These are phyloP conservation scores for Wickerhamomyces sydowiorum DNA, from an alignment of 805 yeast genomes.

Conservation along the genomic window DNA sequence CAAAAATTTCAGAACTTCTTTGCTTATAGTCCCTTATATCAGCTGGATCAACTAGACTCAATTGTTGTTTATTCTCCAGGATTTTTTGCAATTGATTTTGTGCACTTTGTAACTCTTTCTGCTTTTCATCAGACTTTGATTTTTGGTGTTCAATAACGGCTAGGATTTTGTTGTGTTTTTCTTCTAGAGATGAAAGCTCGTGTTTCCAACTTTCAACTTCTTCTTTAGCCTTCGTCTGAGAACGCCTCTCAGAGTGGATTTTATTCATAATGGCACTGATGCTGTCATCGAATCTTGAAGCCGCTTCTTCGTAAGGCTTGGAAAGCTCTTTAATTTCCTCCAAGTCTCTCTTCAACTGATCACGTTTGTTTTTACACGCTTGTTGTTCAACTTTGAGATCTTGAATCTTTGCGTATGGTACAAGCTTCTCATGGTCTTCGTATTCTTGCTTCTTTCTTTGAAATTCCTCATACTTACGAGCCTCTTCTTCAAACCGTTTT, in stretches of 20 bases:
- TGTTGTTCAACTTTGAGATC: constrained; percentile 24
- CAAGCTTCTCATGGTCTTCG: constrained; percentile 38
- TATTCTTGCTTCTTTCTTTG: constrained; percentile 41
- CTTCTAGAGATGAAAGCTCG: constrained; percentile 24
- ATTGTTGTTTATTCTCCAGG: constrained; percentile 12
- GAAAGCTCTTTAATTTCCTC: constrained; percentile 19
- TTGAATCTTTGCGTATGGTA: constrained; percentile 44
- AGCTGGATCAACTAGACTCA: constrained; percentile 13
- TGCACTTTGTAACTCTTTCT: constrained; percentile 1
- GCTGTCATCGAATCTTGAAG: constrained; percentile 16
- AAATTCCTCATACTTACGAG: constrained; percentile 39
- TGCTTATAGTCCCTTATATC: constrained; percentile 13
- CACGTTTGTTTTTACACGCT: constrained; percentile 20
- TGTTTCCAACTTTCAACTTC: constrained; percentile 32
- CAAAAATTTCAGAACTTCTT: constrained; percentile 21
- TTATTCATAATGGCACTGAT: constrained; percentile 24
- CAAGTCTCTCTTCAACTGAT: constrained; percentile 21
- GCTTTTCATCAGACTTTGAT: constrained; percentile 7
- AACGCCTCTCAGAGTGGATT: constrained; percentile 22
- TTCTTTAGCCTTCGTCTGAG: constrained; percentile 27
- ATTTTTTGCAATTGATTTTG: constrained; percentile 9
- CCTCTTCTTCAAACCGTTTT: constrained; percentile 40
- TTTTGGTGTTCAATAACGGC: constrained; percentile 12
- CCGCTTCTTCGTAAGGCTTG: constrained; percentile 18
- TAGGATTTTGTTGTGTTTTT: constrained; percentile 7